Base-by-base conservation (phyloP, 495 filamentous ascomycete species). In the Saxophila tyrrhenica region DNA sequence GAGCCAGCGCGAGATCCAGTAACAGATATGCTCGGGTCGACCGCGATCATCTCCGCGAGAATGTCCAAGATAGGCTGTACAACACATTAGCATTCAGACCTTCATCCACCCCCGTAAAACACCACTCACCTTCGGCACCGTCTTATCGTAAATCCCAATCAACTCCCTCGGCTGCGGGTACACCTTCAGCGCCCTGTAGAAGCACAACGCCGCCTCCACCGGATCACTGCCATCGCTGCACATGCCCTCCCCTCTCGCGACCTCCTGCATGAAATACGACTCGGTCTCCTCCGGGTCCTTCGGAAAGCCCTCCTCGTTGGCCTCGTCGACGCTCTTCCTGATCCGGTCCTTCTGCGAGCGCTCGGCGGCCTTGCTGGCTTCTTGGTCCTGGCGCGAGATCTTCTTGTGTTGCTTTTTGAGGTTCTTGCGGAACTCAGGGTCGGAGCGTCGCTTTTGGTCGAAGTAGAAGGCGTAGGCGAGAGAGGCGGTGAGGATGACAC, bases 181-280 rank as follows among this genome's bases (percentile, higher is more conserved):
- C 35, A 98, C 92, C 77, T 97, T 98, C 62, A 98, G 77, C 39
- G 92, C 92, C 77, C 86, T 90, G 80, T 95, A 98, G 73, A 98
- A 97, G 70, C 84, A 85, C 50, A 97, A 75, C 23, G 94, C 90
- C 46, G 94, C 87, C 46, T 96, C 89, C 29, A 94, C 60, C 35
- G 79, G 79, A 61, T 85, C 79, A 54, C 79, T 70, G 57, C 84
- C 87, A 92, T 65, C 52, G 24, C 35, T 55, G 45, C 50, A 53
- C 53, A 95, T 73, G 13, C 72, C 65, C 73, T 98, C 92, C 56
- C 92, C 92, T 63, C 77, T 74, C 56, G 87, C 86, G 48, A 98
- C 88, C 70, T 95, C 86, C 64, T 83, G 80, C 85, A 97, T 92
- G 74, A 98, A 98, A 76, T 87, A 91, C 43, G 77, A 73, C 73